Evolutionary conservation across 1,139 yeast species (phyloP).

Genomic region (Geotrichum restrictum): DNA sequence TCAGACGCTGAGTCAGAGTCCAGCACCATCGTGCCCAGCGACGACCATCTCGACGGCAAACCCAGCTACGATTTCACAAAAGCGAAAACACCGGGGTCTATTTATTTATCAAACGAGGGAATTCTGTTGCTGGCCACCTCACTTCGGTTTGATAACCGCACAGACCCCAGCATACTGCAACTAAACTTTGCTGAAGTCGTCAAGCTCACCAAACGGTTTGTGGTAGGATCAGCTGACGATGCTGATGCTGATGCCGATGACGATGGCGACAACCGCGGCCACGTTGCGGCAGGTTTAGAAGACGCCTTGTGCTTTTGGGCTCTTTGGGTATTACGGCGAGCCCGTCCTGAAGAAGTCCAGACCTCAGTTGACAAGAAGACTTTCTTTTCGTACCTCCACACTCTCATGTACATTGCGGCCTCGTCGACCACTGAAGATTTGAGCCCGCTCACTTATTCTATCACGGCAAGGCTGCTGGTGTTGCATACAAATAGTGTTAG

Average conservation of each 20-base stretch:
- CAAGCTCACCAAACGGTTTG: constrained; percentile 23
- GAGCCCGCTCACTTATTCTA: constrained; percentile 33
- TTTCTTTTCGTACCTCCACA: constrained; percentile 46
- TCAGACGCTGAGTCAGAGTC: constrained; percentile 20
- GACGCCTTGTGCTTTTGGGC: constrained; percentile 46
- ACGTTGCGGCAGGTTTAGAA: constrained; percentile 39
- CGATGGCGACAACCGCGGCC: too few species aligned
- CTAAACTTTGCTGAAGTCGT: constrained; percentile 29
- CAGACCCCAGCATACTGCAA: constrained; percentile 19
- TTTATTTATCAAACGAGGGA: constrained; percentile 34
- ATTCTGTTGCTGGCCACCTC: constrained; percentile 36
- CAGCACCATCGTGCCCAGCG: constrained; percentile 17
- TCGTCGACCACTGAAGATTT: constrained; percentile 37
- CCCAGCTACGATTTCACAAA: constrained; percentile 23
- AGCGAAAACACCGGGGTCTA: constrained; percentile 15
- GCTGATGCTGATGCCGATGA: too few species aligned
- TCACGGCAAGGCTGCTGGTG: constrained; percentile 44
- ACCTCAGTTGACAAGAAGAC: constrained; percentile 23
- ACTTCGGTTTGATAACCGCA: constrained; percentile 32
- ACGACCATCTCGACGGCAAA: background rate
- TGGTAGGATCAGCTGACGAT: constrained; percentile 23
- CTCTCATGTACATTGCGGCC: constrained; percentile 30
- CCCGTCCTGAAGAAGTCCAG: constrained; percentile 28
- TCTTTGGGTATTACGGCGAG: constrained; percentile 40
- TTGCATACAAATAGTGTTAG: constrained; percentile 54